Percentiles rank a stretch among this genome's conserved stretches.
These are phyloP conservation scores for Clitopilus hobsonii DNA, from an alignment of 768 basidiomycete species.

Conservation along the genomic window DNA sequence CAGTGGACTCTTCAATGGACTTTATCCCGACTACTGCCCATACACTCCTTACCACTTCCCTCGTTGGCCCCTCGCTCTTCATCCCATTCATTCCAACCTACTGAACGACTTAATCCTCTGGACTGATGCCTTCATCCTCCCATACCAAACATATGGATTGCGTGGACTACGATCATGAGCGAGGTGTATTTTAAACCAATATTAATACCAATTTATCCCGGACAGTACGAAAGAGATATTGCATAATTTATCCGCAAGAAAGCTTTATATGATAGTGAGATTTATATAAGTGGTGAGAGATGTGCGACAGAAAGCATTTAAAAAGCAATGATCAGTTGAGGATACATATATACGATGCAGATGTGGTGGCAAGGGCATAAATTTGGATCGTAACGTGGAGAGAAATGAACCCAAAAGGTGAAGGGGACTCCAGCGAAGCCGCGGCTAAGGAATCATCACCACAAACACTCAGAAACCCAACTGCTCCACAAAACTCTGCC, in stretches of 20 bases:
- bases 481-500: slow-evolving; percentile 68
- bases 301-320: background rate
- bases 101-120: background rate
- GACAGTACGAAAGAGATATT: background rate
- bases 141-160: too few relatives aligned
- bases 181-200: background rate
- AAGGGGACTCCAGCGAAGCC: too few relatives aligned
- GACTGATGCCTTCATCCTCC: too few relatives aligned
- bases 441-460: background rate
- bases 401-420: too few relatives aligned
- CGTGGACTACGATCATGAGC: background rate
- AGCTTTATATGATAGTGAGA: background rate
- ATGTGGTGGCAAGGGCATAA: too few relatives aligned
- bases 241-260: background rate
- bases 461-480: slow-evolving; percentile 41
- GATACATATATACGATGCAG: background rate
- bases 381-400: too few relatives aligned
- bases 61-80: too few relatives aligned
- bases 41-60: too few relatives aligned
- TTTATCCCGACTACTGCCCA: too few relatives aligned
- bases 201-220: background rate
- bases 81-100: too few relatives aligned
- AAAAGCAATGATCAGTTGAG: background rate
- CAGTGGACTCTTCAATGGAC: too few relatives aligned
- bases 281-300: background rate